Evolutionary conservation across 768 basidiomycete species (phyloP), one percentile per base, ranked within the genome.

Genomic region (Auricularia cornea): DNA sequence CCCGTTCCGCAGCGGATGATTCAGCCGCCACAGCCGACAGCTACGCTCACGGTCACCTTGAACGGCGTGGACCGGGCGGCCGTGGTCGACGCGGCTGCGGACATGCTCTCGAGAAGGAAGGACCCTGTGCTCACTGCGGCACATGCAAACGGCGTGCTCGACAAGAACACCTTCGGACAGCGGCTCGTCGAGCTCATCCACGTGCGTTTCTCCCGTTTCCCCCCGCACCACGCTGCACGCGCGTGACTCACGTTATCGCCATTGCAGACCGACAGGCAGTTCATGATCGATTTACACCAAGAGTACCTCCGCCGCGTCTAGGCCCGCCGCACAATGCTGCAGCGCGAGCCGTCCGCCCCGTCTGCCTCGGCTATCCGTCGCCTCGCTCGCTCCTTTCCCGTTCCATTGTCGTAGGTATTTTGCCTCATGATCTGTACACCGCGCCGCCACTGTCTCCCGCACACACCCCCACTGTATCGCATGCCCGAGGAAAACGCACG

Each of bases 261-360:
- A 3, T n/a, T 1, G 26, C 54, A 57, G 54, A 57, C 54, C 12
- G 54, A 57, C 54, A 28, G 28, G 1, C 54, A 57, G 54, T 57
- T 57, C 54, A 57, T 57, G 54, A 20, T 57, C 54, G 54, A 57
- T 57, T 31, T 57, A 11, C 54, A 57, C 54, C 54, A 57, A 26
- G 54, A 57, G 54, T 57, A 57, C 30, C 30, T 57, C 11, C 54
- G 54, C 10, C 54, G 54, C 30, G 54, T 57, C 26, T 57, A 57
- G 51, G 35, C 35, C 16, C 35, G n/a, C n/a, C n/a, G 35, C 35
- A 38, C 35, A 38, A 38, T 38, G 35, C 35, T 38, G 35, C 8
- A 8, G 35, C 35, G 8, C 16, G 1, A 38, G 3, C 35, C 35
- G 3, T 8, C n/a, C n/a, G n/a, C n/a, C n/a, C n/a, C n/a, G n/a